Conservation (phyloP, 495 filamentous ascomycete genomes). For the Penicillium silybi region DNA sequence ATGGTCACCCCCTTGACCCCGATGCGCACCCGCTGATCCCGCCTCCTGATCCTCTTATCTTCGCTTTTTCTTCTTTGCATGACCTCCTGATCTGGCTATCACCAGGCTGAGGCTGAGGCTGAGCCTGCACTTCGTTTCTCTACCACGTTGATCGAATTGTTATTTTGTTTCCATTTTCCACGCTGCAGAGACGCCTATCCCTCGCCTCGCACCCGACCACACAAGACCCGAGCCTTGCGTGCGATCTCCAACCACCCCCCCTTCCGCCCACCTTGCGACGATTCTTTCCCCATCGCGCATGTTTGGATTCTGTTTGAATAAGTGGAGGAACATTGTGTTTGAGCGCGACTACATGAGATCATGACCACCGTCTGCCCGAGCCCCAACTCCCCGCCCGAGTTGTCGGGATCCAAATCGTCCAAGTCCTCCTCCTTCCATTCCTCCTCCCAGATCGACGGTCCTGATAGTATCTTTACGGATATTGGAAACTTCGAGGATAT, state of each 20-base stretch:
- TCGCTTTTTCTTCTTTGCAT: slow-evolving; percentile 6
- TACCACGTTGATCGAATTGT: slow-evolving; percentile 17
- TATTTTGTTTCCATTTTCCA: slow-evolving; percentile 13
- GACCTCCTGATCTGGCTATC: slow-evolving; percentile 30
- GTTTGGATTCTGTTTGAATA: slow-evolving; percentile 1
- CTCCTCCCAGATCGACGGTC: slow-evolving; percentile 62
- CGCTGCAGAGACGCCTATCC: slow-evolving; percentile 1
- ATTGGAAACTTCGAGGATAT: slow-evolving; percentile 90
- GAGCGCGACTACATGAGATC: slow-evolving; percentile 37
- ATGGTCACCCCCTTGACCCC: slow-evolving; percentile 14
- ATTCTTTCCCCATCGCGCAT: slow-evolving; percentile 9
- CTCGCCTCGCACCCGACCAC: not conserved
- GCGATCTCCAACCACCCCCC: slow-evolving; percentile 11
- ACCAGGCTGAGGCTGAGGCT: slow-evolving; percentile 27
- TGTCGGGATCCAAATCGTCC: slow-evolving; percentile 82
- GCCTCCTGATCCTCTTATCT: slow-evolving; percentile 20
- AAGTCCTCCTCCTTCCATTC: slow-evolving; percentile 88
- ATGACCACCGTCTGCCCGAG: slow-evolving; percentile 57
- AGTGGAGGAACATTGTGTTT: slow-evolving; percentile 11
- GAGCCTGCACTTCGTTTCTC: slow-evolving; percentile 26
- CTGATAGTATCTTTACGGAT: slow-evolving; percentile 62
- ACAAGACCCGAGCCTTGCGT: slow-evolving; percentile 18
- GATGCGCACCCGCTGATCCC: slow-evolving; percentile 16
- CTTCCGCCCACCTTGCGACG: slow-evolving; percentile 14
- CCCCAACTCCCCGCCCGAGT: slow-evolving; percentile 77